These are phyloP conservation scores for Gossypium anomalum DNA, from an alignment of 345 rosid genomes.

Conservation along the genomic window DNA sequence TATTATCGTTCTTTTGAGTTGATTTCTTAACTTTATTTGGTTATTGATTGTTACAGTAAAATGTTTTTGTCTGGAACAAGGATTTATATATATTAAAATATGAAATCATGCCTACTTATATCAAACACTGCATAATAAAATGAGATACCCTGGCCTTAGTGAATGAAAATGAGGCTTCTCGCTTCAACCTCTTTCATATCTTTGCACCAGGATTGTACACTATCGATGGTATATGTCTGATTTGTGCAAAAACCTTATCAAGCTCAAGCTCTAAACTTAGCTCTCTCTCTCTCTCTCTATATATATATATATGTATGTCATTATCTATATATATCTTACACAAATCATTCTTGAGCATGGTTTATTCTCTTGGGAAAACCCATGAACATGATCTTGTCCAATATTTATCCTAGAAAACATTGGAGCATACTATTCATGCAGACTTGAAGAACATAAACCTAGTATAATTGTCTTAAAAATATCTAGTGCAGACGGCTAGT, in stretches of 20 bases:
- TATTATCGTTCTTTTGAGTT: neutral
- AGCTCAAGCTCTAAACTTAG: neutral
- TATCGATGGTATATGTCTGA: too few relatives aligned
- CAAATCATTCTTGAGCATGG: neutral
- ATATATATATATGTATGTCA: too few relatives aligned
- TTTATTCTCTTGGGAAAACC: neutral
- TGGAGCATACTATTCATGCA: neutral
- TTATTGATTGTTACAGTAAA: neutral
- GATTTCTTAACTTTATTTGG: neutral
- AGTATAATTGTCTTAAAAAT: too few relatives aligned
- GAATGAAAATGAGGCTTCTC: neutral
- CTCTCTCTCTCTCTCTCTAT: too few relatives aligned
- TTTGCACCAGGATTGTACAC: too few relatives aligned
- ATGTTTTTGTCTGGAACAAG: neutral
- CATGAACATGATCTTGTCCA: neutral
- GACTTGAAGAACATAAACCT: neutral
- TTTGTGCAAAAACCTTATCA: too few relatives aligned
- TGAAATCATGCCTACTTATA: neutral
- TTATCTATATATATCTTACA: neutral
- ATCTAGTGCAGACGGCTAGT: too few relatives aligned
- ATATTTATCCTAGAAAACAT: neutral
- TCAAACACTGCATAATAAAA: neutral
- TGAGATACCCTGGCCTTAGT: neutral
- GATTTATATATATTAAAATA: neutral
- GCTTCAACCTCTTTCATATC: too few relatives aligned